Base-by-base conservation (phyloP, 345 rosid genomes). In the Citrus glauca region DNA sequence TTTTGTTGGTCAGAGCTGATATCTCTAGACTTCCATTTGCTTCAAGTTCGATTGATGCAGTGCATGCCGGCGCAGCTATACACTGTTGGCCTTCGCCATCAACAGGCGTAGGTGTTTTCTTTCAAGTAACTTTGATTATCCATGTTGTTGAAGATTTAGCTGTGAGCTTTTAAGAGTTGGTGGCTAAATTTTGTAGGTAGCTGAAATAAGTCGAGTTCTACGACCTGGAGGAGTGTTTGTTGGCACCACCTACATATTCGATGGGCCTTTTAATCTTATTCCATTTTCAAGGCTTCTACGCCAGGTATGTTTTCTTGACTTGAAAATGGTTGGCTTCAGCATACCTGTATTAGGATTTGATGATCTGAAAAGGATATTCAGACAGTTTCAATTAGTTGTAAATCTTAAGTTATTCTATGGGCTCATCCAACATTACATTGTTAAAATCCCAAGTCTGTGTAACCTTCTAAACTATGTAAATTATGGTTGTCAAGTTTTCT, bases 31-130 rank as follows among this genome's bases (percentile, higher is more conserved):
- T 95, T 69, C 98, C 98, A 59, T 91, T 95, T 68, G 73, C 82
- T 70, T 82, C 94, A 56, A 77, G 93, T 80, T 92, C 98, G 16
- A 82, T 93, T 22, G 97, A 95, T 75, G 94, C 97, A 20, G 87
- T 95, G 78, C 98, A 93, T 78, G 98, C 98, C 60, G 98, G 94
- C 79, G 94, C 94, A 77, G 98, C 98, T 78, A 81, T 95, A 62
- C 98, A 95, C 83, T 93, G 97, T 77, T 95, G 98, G 98, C 92
- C 98, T 80, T 95, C 98, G 27, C 97, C 98, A 73, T 84, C 93
- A 42, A 72, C 86, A 56, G 98, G 93, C 9, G 98, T 93, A 86
- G 87, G 90, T 17, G 56, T 67, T 75, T 75, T 22, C 66, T 14
- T 45, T 45, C 14, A 16, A 11, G 17, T 45, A 11, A 45, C 50